Evolutionary conservation across 2,329 filamentous ascomycete species (phyloP).

Genomic region (Monosporascus sp.): DNA sequence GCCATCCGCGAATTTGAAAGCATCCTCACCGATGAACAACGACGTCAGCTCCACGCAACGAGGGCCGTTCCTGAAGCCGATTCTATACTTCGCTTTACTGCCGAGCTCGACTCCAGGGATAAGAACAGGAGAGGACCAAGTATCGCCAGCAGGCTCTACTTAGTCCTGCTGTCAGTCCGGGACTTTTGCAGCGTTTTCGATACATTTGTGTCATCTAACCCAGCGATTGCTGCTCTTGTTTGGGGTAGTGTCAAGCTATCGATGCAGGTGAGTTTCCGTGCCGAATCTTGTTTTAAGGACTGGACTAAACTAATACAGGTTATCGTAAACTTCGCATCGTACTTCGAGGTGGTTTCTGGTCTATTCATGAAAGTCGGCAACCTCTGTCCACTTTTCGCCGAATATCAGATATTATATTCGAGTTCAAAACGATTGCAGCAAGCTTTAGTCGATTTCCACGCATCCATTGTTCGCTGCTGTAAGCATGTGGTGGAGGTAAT

Average conservation of each 20-base stretch:
- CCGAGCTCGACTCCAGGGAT: conserved; percentile 23
- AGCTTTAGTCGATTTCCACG: conserved; percentile 29
- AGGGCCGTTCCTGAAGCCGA: conserved; percentile 19
- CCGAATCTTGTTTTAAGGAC: too few species aligned
- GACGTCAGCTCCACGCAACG: too few species aligned
- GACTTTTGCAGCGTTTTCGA: conserved; percentile 31
- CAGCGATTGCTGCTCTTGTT: conserved; percentile 32
- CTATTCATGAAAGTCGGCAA: conserved; percentile 29
- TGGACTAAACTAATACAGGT: conserved; percentile 14
- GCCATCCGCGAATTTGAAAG: background rate
- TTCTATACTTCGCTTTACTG: conserved; percentile 31
- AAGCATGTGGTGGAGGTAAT: conserved; percentile 23
- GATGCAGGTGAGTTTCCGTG: conserved; percentile 24
- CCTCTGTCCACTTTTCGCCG: conserved; percentile 29
- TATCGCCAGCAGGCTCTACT: conserved; percentile 22
- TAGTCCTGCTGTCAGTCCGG: conserved; percentile 30
- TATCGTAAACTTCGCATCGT: conserved; percentile 29
- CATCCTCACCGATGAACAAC: conserved; percentile 1
- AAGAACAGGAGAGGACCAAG: conserved; percentile 22
- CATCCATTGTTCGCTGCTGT: conserved; percentile 30
- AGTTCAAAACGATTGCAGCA: conserved; percentile 27
- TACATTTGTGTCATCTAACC: conserved; percentile 32
- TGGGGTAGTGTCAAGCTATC: conserved; percentile 39
- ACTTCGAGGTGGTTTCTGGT: conserved; percentile 33
- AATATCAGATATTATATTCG: conserved; percentile 32